Percentiles rank a stretch among this genome's conserved stretches.
Evolutionary conservation across 441 rosid genomes (phyloP).

Genomic region (Gossypium gossypioides): DNA sequence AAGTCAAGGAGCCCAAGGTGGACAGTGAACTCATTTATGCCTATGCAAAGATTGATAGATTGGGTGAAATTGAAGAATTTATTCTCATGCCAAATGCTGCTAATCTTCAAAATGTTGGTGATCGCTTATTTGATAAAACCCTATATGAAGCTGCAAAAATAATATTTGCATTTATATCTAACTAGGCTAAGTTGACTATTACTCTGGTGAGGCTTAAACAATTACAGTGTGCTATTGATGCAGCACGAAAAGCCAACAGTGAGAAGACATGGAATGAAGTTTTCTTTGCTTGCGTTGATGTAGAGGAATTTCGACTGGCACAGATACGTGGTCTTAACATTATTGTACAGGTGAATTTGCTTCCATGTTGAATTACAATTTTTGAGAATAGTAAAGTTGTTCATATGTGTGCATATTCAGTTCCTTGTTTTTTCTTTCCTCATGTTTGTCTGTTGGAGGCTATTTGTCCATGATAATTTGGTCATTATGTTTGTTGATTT

Average conservation of each 20-base stretch:
- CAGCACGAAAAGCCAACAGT: constrained; percentile 96
- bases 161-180: constrained; percentile 21
- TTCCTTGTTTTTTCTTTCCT: background rate
- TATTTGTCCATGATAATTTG: background rate
- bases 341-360: constrained; percentile 61
- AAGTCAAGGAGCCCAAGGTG: too few relatives aligned
- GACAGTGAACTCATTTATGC: too few relatives aligned
- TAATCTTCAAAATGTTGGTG: too few relatives aligned
- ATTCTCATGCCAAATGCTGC: too few relatives aligned
- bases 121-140: too few relatives aligned
- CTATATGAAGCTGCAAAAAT: constrained; percentile 51
- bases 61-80: too few relatives aligned
- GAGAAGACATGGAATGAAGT: constrained; percentile 78
- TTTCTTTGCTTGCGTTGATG: too few relatives aligned
- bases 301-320: too few relatives aligned
- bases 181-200: too few relatives aligned
- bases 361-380: background rate
- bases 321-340: constrained; percentile 79
- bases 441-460: background rate
- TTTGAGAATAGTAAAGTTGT: background rate
- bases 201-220: too few relatives aligned
- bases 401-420: too few relatives aligned
- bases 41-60: too few relatives aligned
- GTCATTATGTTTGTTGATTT: constrained; percentile 34
- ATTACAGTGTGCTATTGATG: constrained; percentile 67